Evolutionary conservation across 106 monocot species (phyloP).

Genomic region (Dendrobium officinale): DNA sequence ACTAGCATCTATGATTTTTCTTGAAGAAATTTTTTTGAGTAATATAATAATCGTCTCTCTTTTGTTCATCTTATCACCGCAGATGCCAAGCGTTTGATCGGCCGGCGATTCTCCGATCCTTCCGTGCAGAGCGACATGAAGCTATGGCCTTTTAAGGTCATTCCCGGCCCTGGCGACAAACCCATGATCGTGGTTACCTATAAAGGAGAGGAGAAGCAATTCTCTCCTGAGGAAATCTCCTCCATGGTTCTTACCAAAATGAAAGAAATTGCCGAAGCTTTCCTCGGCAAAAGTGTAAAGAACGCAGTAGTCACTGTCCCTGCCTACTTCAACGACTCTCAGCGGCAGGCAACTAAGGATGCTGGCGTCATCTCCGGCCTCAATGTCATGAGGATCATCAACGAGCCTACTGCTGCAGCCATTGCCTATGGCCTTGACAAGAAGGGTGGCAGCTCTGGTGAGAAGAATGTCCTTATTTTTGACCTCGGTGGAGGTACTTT

Average conservation of each 20-base stretch:
- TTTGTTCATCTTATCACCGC: neutral
- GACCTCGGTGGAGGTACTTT: conserved; percentile 84
- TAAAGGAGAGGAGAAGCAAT: conserved; percentile 37
- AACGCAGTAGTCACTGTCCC: conserved; percentile 60
- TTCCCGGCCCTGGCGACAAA: conserved; percentile 29
- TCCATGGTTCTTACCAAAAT: conserved; percentile 37
- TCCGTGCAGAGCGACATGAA: conserved; percentile 31
- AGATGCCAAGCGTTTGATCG: conserved; percentile 53
- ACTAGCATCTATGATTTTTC: neutral
- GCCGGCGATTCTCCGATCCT: conserved; percentile 28
- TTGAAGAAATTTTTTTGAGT: too few relatives aligned
- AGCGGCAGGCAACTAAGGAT: conserved; percentile 73
- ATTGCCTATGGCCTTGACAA: conserved; percentile 86
- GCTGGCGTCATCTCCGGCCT: conserved; percentile 68
- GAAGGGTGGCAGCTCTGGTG: conserved; percentile 47
- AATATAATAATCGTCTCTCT: too few relatives aligned
- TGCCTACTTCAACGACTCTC: conserved; percentile 64
- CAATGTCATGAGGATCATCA: conserved; percentile 62
- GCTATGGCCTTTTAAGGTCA: conserved; percentile 40
- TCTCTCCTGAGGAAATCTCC: conserved; percentile 34
- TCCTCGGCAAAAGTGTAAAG: conserved; percentile 33
- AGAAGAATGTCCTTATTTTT: conserved; percentile 86
- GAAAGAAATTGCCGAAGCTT: conserved; percentile 34
- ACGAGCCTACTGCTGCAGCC: conserved; percentile 79
- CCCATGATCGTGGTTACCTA: conserved; percentile 30